Conservation (phyloP, 1,284 basidiomycete genomes). For the Wallemia ichthyophaga region DNA sequence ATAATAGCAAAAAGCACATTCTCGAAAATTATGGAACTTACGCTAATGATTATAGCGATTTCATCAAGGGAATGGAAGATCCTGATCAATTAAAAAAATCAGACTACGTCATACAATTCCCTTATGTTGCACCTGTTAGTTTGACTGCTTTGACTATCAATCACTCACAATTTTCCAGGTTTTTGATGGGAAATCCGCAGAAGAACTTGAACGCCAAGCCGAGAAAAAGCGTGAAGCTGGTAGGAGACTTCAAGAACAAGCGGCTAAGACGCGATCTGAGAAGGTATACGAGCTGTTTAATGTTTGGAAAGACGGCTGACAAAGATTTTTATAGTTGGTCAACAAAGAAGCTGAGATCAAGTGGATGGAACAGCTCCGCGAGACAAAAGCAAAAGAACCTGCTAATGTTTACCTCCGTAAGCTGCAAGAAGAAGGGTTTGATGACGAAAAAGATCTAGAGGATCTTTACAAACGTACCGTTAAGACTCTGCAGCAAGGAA, state of each 20-base stretch:
- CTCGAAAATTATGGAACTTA: slow-evolving; percentile 63
- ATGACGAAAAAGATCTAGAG: slow-evolving; percentile 30
- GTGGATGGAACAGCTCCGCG: slow-evolving; percentile 34
- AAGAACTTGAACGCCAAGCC: slow-evolving; percentile 44
- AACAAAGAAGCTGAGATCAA: slow-evolving; percentile 61
- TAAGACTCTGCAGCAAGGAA: slow-evolving; percentile 28
- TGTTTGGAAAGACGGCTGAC: no score
- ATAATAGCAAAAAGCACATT: slow-evolving; percentile 26
- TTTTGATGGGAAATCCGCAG: slow-evolving; percentile 62
- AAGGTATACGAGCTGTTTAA: slow-evolving; percentile 38
- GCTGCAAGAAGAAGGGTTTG: slow-evolving; percentile 30
- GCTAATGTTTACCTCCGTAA: background rate
- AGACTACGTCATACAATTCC: slow-evolving; percentile 56
- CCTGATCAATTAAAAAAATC: slow-evolving; percentile 31
- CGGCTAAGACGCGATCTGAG: slow-evolving; percentile 55
- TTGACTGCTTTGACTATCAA: slow-evolving; percentile 3
- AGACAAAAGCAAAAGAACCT: slow-evolving; percentile 31
- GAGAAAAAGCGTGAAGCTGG: slow-evolving; percentile 65
- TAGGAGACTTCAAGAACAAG: slow-evolving; percentile 62
- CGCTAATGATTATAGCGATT: slow-evolving; percentile 39
- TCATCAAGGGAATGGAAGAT: slow-evolving; percentile 32
- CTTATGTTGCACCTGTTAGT: slow-evolving; percentile 31
- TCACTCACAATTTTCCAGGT: slow-evolving; percentile 14
- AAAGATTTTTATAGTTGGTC: no score
- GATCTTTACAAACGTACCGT: slow-evolving; percentile 49